Conservation (phyloP, 2,329 filamentous ascomycete genomes). For the Biscogniauxia marginata region DNA sequence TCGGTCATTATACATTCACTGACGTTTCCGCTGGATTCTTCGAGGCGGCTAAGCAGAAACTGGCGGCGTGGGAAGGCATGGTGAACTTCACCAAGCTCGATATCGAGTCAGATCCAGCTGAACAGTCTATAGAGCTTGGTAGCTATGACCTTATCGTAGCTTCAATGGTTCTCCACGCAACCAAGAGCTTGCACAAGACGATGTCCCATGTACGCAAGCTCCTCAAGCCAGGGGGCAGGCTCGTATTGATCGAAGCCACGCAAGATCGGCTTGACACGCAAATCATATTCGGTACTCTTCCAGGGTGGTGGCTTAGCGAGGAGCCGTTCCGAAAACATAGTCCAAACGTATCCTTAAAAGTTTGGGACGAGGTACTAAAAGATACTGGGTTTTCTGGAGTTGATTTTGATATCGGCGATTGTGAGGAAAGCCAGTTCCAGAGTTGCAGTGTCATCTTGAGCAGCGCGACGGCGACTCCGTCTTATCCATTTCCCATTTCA, state of each 20-base stretch:
- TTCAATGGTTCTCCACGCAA: neutral
- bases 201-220: slow-evolving; percentile 6
- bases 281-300: slow-evolving; percentile 9
- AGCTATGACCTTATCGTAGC: slow-evolving; percentile 12
- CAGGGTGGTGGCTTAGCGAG: slow-evolving; percentile 12
- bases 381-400: slow-evolving; percentile 8
- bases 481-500: neutral
- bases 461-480: neutral
- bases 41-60: neutral
- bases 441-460: slow-evolving; percentile 1
- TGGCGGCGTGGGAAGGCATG: slow-evolving; percentile 2
- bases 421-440: slow-evolving; percentile 2
- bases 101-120: slow-evolving; percentile 5
- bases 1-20: slow-evolving; percentile 8
- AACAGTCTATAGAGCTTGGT: slow-evolving; percentile 1
- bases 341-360: neutral
- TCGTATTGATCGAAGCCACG: slow-evolving; percentile 8
- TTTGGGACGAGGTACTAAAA: slow-evolving; percentile 5
- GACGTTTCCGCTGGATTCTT: slow-evolving; percentile 5
- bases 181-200: neutral
- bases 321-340: slow-evolving; percentile 1
- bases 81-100: slow-evolving; percentile 9
- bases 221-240: slow-evolving; percentile 6
- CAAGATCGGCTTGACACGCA: slow-evolving; percentile 1
- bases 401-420: slow-evolving; percentile 9